Base-by-base conservation (phyloP, 768 basidiomycete species). In the Suillus variegatus region DNA sequence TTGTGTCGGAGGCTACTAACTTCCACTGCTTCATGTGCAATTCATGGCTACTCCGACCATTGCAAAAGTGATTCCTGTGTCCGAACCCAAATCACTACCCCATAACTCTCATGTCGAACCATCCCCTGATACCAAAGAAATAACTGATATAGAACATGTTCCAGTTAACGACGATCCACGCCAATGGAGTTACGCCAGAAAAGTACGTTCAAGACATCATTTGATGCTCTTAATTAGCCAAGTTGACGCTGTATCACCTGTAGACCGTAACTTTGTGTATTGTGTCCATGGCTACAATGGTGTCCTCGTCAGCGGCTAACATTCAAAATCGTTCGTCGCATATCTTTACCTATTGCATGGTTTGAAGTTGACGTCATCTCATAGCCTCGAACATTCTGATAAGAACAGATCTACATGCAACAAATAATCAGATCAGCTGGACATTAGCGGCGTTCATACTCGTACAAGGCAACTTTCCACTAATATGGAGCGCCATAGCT, bases 361-460 rank as follows among this genome's bases (percentile, higher is more conserved):
- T 32, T 13, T 64, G 47, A 61, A 41, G 3, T 40, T 54, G 51
- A 35, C 28, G 16, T 12, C 43, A 22, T 57, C 35, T 43, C 36
- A 57, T 64, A 92, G 91, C 91, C 51, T 85, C 88, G 12, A 88
- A 91, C 41, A 74, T 82, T 35, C 74, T 86, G 63, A 88, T 92
- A 77, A 81, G 88, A 67, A 68, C 68, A 2, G 81, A 90, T 22
- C 79, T 94, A 44, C 82, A 84, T 52, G 88, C 92, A 2, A 85
- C 85, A 0, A 78, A 81, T 58, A 75, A 81, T 13, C 82, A 91
- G 67, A 87, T 94, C 64, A 88, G 90, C 66, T 80, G 87, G 74
- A 85, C 85, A 65, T 78, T 93, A 16, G 88, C 91, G 0, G 66
- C 89, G n/a, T 94, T 91, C 74, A 90, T 92, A 65, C 76, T 88